phyloP scores from a whole-genome alignment of 1,139 yeast species.

The Kluyveromyces marxianus region DNA sequence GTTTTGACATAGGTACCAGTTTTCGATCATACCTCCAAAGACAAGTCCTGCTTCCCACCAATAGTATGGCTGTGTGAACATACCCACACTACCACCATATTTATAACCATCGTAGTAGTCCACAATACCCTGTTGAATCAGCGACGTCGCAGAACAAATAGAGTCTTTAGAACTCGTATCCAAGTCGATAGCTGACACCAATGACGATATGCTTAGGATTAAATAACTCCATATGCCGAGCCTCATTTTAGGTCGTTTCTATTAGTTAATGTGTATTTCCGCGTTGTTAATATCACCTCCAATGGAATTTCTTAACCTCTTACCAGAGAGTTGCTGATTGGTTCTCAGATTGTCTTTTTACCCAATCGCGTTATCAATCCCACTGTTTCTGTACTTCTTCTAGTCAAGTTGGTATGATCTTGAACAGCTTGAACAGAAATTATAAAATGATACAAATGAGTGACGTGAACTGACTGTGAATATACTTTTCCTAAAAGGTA shows the following conservation, averaged over 20 bases:
- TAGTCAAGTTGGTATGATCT: too few relatives aligned
- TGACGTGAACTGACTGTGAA: too few relatives aligned
- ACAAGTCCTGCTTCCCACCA: slow-evolving; percentile 75
- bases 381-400: too few relatives aligned
- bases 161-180: slow-evolving; percentile 32
- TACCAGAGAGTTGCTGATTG: too few relatives aligned
- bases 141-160: slow-evolving; percentile 46
- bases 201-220: not conserved
- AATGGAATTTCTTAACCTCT: too few relatives aligned
- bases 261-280: too few relatives aligned
- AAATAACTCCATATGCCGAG: not conserved
- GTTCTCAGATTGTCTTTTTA: too few relatives aligned
- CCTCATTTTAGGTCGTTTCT: not conserved
- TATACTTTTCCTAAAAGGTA: too few relatives aligned
- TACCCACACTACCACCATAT: slow-evolving; percentile 53
- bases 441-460: too few relatives aligned
- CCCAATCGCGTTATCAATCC: too few relatives aligned
- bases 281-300: too few relatives aligned
- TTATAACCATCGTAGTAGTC: slow-evolving; percentile 50
- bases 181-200: slow-evolving; percentile 16
- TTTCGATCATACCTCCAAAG: slow-evolving; percentile 53
- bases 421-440: too few relatives aligned
- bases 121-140: slow-evolving; percentile 43
- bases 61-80: slow-evolving; percentile 53
- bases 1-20: slow-evolving; percentile 45